A percentile compares a stretch with the other conserved stretches of the same genome.
Evolutionary conservation across 2,329 filamentous ascomycete species (phyloP).

Genomic region (Cladobotryum mycophilum): DNA sequence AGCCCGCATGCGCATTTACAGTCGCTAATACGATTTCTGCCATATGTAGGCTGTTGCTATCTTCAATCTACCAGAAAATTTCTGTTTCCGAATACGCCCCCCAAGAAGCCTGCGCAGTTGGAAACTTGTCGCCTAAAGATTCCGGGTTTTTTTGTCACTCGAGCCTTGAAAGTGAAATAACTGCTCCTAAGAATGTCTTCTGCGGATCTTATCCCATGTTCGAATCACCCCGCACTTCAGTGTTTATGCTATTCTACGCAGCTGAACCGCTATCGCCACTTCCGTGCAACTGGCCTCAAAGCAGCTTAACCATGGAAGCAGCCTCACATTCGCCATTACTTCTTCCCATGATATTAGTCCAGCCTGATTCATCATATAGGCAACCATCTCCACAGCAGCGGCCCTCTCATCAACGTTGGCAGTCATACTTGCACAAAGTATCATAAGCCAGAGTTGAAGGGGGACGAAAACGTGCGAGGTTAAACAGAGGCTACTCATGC

Average conservation of each 20-base stretch:
- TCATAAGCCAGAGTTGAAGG: constrained; percentile 2
- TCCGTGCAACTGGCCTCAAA: neutral
- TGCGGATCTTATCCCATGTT: no score
- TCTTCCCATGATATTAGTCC: neutral
- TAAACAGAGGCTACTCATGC: neutral
- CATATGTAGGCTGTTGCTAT: no score
- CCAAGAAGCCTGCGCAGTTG: no score
- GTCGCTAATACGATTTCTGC: no score
- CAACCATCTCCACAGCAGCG: neutral
- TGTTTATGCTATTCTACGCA: neutral
- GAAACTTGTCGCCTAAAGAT: no score
- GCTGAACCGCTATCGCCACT: neutral
- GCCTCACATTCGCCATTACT: neutral
- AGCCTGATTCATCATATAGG: neutral
- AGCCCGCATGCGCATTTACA: no score
- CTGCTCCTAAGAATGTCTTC: no score
- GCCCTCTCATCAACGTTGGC: neutral
- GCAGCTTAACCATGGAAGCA: constrained; percentile 4
- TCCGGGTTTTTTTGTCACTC: no score
- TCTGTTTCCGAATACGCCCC: no score
- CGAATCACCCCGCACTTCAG: neutral
- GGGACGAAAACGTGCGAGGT: neutral
- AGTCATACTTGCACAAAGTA: constrained; percentile 4
- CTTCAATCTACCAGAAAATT: no score
- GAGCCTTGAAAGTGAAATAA: no score